These are phyloP conservation scores for Globisporangium solare DNA, from an alignment of 352 stramenopile species.

Conservation along the genomic window DNA sequence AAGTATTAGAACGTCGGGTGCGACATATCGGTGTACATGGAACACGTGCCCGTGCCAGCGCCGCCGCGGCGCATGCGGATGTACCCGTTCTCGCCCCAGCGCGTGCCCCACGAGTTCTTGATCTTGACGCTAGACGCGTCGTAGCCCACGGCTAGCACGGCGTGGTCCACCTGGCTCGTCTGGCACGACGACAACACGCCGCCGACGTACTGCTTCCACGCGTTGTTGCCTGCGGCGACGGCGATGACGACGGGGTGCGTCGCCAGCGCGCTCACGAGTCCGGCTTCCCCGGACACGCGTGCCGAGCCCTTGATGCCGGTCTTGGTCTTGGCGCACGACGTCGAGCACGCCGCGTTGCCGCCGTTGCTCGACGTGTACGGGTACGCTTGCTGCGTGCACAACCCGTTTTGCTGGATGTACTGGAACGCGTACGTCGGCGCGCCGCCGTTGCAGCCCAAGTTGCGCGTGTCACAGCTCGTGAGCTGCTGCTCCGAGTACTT, in stretches of 20 bases:
- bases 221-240: constrained; percentile 90
- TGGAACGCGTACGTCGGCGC: constrained; percentile 87
- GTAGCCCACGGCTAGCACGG: constrained; percentile 95
- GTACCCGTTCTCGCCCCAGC: constrained; percentile 91
- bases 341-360: constrained; percentile 18
- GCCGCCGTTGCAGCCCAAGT: constrained; percentile 89
- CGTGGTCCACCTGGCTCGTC: constrained; percentile 93
- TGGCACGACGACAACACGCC: constrained; percentile 81
- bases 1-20: constrained; percentile 20
- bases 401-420: constrained; percentile 79
- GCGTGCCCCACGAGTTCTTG: constrained; percentile 95
- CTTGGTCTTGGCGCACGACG: constrained; percentile 12
- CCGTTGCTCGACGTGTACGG: constrained; percentile 59
- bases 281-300: constrained; percentile 56
- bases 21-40: constrained; percentile 34
- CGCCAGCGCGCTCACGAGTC: constrained; percentile 80
- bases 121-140: constrained; percentile 84
- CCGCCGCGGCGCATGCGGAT: constrained; percentile 83
- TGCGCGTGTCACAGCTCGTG: constrained; percentile 83
- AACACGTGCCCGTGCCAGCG: constrained; percentile 22
- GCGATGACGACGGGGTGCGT: constrained; percentile 91
- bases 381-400: constrained; percentile 74
- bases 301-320: constrained; percentile 26
- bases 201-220: constrained; percentile 94
- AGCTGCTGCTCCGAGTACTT: constrained; percentile 91